phyloP scores from a whole-genome alignment of 768 basidiomycete genomes.

The Mycena vitilis region DNA sequence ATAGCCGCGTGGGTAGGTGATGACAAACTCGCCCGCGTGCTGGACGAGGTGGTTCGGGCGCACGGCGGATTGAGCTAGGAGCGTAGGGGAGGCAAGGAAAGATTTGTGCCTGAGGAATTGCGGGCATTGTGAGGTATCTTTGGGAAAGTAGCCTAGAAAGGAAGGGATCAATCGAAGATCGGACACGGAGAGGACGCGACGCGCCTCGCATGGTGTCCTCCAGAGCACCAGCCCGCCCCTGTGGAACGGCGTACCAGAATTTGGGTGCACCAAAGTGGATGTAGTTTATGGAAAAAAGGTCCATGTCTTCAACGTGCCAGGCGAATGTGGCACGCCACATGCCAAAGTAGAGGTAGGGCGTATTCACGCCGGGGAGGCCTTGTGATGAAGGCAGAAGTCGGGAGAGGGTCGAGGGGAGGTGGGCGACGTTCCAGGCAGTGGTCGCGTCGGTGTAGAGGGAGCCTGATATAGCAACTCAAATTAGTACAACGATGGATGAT shows the following conservation, averaged over 20 bases:
- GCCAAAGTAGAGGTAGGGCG: conserved; percentile 97
- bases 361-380: conserved; percentile 93
- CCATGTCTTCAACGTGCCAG: conserved; percentile 99
- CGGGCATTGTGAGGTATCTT: conserved; percentile 84
- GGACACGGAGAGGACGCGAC: conserved; percentile 33
- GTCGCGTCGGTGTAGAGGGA: conserved; percentile 82
- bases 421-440: conserved; percentile 93
- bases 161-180: not conserved
- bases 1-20: conserved; percentile 95
- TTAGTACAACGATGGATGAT: not conserved
- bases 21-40: conserved; percentile 91
- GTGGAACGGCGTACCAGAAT: conserved; percentile 97
- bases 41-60: conserved; percentile 90
- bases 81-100: conserved; percentile 89
- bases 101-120: conserved; percentile 98
- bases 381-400: conserved; percentile 77
- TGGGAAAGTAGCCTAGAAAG: conserved; percentile 84
- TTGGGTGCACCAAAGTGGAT: conserved; percentile 98
- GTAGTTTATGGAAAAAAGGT: conserved; percentile 98
- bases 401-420: conserved; percentile 86
- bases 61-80: conserved; percentile 83
- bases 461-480: conserved; percentile 48
- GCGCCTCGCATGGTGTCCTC: conserved; percentile 91
- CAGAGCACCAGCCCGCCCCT: conserved; percentile 82
- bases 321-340: conserved; percentile 99